These are phyloP conservation scores for Prunus padus DNA, from an alignment of 306 rosid species.

Conservation along the genomic window DNA sequence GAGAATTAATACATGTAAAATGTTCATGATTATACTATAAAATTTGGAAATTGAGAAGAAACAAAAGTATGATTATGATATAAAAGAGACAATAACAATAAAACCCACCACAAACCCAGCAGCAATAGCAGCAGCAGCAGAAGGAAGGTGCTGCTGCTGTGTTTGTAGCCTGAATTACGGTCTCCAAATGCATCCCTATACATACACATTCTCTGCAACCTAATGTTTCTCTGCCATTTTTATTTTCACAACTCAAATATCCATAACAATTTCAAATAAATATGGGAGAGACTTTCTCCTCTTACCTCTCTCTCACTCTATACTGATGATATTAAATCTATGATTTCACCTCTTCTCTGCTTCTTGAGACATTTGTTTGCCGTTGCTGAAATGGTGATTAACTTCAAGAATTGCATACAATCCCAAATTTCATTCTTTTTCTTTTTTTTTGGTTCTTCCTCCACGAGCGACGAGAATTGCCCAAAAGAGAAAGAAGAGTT, in stretches of 20 bases:
- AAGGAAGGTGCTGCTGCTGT: conserved; percentile 34
- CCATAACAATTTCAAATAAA: conserved; percentile 84
- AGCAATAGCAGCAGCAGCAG: conserved; percentile 49
- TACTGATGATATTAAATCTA: conserved; percentile 8
- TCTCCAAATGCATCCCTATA: conserved; percentile 81
- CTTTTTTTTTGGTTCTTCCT: conserved; percentile 21
- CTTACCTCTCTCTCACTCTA: conserved; percentile 48
- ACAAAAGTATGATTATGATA: conserved; percentile 54
- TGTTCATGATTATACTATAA: conserved; percentile 57
- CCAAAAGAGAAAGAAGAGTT: conserved; percentile 30
- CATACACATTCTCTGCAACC: conserved; percentile 83
- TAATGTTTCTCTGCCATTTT: conserved; percentile 79
- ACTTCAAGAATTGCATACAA: conserved; percentile 2
- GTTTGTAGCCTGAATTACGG: conserved; percentile 60
- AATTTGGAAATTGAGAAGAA: conserved; percentile 44
- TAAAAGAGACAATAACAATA: conserved; percentile 49
- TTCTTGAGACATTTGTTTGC: conserved; percentile 1
- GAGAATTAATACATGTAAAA: conserved; percentile 60
- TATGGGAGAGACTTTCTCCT: conserved; percentile 65
- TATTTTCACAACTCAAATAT: conserved; percentile 73
- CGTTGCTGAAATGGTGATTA: conserved; percentile 10
- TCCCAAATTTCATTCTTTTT: neutral
- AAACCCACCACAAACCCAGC: conserved; percentile 36
- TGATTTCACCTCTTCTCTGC: conserved; percentile 39
- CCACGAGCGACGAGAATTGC: conserved; percentile 78